Percentiles rank a stretch among this genome's conserved stretches.
Conservation (phyloP, 192 early-diverging fungal genomes). For the Gamsiella multidivaricata region DNA sequence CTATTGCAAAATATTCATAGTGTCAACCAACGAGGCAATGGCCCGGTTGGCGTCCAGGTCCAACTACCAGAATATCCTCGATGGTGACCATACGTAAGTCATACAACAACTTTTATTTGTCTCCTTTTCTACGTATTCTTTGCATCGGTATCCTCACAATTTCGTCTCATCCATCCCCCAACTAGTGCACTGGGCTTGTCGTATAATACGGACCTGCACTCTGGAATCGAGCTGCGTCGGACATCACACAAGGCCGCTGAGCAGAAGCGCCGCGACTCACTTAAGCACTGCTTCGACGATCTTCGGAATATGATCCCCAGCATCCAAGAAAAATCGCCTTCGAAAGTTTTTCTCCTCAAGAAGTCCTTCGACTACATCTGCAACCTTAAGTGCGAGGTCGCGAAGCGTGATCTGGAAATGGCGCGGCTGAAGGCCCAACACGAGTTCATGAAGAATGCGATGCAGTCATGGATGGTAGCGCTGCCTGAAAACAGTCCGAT, state of each 20-base stretch:
- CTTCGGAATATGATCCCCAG: slow-evolving; percentile 76
- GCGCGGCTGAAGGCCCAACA: slow-evolving; percentile 39
- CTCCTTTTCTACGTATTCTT: no score
- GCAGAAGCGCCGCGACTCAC: slow-evolving; percentile 93
- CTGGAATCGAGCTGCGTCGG: slow-evolving; percentile 83
- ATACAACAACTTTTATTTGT: background rate
- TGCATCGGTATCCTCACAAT: no score
- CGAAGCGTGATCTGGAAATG: slow-evolving; percentile 42
- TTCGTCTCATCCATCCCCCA: background rate
- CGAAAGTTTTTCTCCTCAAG: slow-evolving; percentile 48
- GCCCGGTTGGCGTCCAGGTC: slow-evolving; percentile 62
- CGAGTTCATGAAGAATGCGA: slow-evolving; percentile 40
- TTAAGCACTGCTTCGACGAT: slow-evolving; percentile 91
- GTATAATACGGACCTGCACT: slow-evolving; percentile 79
- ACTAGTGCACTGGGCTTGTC: slow-evolving; percentile 75
- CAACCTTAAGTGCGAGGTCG: slow-evolving; percentile 45
- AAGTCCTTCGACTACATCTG: slow-evolving; percentile 54
- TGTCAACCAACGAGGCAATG: slow-evolving; percentile 46
- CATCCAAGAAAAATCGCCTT: slow-evolving; percentile 45
- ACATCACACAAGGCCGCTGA: slow-evolving; percentile 95
- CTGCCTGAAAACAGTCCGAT: slow-evolving; percentile 34
- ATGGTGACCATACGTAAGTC: slow-evolving; percentile 84
- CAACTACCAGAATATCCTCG: slow-evolving; percentile 89
- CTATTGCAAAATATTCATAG: no score
- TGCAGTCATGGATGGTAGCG: slow-evolving; percentile 34